Conservation (phyloP, 2,329 filamentous ascomycete species). For the Fusarium stilboides region DNA sequence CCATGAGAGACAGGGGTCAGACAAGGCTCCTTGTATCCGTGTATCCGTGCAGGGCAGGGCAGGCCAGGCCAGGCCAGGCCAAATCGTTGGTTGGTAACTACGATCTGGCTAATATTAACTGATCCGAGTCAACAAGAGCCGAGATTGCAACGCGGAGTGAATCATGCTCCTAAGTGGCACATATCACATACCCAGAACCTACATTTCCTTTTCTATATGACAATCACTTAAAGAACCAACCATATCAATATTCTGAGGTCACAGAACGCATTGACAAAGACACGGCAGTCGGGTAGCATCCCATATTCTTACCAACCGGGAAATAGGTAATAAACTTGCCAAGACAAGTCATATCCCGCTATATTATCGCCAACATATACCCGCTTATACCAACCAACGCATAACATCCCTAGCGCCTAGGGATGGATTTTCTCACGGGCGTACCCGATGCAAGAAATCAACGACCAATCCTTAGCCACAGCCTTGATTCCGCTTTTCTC, state of each 20-base stretch:
- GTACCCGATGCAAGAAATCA: conserved; percentile 27
- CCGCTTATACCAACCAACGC: conserved; percentile 8
- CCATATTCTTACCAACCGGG: no score
- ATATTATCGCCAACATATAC: conserved; percentile 3
- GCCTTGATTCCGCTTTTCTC: background rate
- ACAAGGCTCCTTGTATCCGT: background rate
- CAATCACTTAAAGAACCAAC: background rate
- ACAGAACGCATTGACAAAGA: no score
- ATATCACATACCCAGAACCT: no score
- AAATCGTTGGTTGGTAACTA: background rate
- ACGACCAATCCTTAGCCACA: conserved; percentile 5
- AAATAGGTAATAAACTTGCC: background rate
- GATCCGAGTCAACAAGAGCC: conserved; percentile 3
- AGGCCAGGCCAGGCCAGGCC: no score
- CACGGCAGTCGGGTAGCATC: no score
- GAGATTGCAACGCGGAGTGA: background rate
- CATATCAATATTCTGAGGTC: background rate
- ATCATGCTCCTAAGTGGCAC: background rate
- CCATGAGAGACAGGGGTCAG: conserved; percentile 27
- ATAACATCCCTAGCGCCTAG: conserved; percentile 8
- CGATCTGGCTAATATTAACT: background rate
- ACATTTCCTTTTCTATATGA: background rate
- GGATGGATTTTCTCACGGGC: background rate
- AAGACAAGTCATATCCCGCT: conserved; percentile 6
- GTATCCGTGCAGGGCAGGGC: background rate